These are phyloP conservation scores for Dunaliella primolecta DNA, from an alignment of 139 green algal species.

Conservation along the genomic window DNA sequence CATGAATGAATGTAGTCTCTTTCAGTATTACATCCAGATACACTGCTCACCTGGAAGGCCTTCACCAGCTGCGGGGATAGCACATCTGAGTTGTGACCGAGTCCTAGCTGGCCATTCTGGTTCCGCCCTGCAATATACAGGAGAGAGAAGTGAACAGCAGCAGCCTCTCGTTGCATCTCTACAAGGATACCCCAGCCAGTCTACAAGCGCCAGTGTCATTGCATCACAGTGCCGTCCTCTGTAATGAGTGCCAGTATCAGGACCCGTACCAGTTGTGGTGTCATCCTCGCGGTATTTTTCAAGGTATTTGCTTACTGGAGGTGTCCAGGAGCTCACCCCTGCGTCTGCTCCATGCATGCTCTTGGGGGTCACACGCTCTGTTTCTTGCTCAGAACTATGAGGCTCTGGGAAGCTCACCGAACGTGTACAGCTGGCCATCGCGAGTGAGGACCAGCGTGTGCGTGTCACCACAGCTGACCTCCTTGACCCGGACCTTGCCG, in stretches of 20 bases:
- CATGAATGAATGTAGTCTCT: too few relatives aligned
- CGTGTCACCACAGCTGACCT: constrained; percentile 84
- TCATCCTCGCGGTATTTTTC: too few relatives aligned
- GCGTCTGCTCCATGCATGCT: too few relatives aligned
- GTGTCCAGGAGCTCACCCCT: too few relatives aligned
- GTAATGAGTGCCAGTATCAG: too few relatives aligned
- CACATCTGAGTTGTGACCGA: constrained; percentile 62
- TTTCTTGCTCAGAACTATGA: too few relatives aligned
- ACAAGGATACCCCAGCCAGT: background rate
- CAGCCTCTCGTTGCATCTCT: background rate
- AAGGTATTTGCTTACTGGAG: too few relatives aligned
- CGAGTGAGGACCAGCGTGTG: constrained; percentile 74
- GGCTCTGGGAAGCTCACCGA: too few relatives aligned
- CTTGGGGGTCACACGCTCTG: too few relatives aligned
- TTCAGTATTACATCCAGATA: too few relatives aligned
- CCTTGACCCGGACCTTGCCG: constrained; percentile 24
- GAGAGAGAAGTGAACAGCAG: background rate
- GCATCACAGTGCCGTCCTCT: constrained; percentile 36
- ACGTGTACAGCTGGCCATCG: constrained; percentile 61
- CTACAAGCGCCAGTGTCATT: background rate
- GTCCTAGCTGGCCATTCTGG: constrained; percentile 85
- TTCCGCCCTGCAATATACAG: constrained; percentile 44
- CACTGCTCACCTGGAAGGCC: constrained; percentile 64
- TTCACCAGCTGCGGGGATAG: constrained; percentile 54
- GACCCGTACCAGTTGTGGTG: too few relatives aligned